Evolutionary conservation across 306 rosid species (phyloP), one percentile per base, ranked within the genome.

Genomic region (Gastrolobium villosum): DNA sequence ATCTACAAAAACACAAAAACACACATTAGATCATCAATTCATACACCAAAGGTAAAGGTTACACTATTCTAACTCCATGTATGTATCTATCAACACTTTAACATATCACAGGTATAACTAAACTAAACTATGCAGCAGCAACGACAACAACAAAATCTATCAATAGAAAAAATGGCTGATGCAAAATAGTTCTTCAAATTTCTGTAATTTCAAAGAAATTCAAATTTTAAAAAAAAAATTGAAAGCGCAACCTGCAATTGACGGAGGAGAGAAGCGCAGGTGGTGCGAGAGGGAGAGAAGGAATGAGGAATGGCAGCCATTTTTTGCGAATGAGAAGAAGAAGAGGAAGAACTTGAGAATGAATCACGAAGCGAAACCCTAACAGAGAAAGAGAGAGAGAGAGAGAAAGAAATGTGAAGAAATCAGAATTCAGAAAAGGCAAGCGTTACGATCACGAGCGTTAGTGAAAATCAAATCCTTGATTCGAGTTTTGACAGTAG

Each of bases 231-330:
- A 3, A 26, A 52, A 70, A 61, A 14, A 75, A 36, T 56, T 56
- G 13, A 37, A 10, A 2, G 3, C 5, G 0, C 31, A 78, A 89
- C 99, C 97, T 94, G 97, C 86, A 94, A 91, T 68, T 94, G 89
- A 13, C 73, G 90, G 62, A 94, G 97, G 63, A 94, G 95, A 50
- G 99, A 94, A 64, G 93, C 97, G 75, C 99, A 94, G 70, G 99
- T 92, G 36, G 97, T 92, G 65, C 91, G 95, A 79, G 99, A 86
- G 34, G 97, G 92, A 26, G 94, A 92, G 62, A 86, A 13, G 13
- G 91, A 77, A 46, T 86, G 86, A 28, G 77, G 82, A 43, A 64
- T 30, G 53, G 83, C 28, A 28, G 81, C 55, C 96, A 92, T 90
- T 80, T 48, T 48, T n/a, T 31, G 74, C 6, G 46, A 66, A 50